These are phyloP conservation scores for Wakefieldia striispora DNA, from an alignment of 768 basidiomycete genomes.

Conservation along the genomic window DNA sequence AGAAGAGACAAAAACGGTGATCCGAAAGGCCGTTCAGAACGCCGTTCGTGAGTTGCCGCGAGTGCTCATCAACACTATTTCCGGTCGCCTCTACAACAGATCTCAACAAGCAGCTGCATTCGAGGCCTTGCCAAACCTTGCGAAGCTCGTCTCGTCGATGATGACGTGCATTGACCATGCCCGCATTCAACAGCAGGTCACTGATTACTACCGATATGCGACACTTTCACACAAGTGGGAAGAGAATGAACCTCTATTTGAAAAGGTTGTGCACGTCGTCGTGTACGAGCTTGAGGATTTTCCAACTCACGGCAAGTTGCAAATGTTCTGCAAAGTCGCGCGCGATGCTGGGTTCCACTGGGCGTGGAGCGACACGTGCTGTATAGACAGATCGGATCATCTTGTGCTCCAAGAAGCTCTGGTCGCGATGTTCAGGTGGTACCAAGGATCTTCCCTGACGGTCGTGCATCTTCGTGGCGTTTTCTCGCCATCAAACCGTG, in stretches of 20 bases:
- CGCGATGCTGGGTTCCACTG: not conserved
- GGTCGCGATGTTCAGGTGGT: slow-evolving; percentile 6
- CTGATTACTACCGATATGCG: slow-evolving; percentile 1
- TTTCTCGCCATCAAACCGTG: not conserved
- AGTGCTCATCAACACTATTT: too few species aligned
- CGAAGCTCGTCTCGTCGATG: slow-evolving; percentile 1
- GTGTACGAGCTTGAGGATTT: too few species aligned
- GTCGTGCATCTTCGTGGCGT: slow-evolving; percentile 6
- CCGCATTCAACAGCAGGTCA: not conserved
- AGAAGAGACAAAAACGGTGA: too few species aligned
- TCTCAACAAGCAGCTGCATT: too few species aligned
- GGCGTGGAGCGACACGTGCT: slow-evolving; percentile 8
- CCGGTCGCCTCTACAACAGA: too few species aligned
- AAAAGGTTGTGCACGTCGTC: not conserved
- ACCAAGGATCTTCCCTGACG: not conserved
- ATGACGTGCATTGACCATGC: not conserved
- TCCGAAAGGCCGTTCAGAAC: too few species aligned
- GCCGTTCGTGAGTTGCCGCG: too few species aligned
- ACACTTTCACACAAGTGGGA: not conserved
- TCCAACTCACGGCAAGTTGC: too few species aligned
- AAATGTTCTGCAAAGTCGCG: too few species aligned
- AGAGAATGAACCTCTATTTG: not conserved
- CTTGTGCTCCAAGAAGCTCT: slow-evolving; percentile 2
- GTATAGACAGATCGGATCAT: slow-evolving; percentile 6
- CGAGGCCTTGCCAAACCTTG: not conserved